Conservation (phyloP, 2,329 filamentous ascomycete species). For the Nectriaceae sp. region DNA sequence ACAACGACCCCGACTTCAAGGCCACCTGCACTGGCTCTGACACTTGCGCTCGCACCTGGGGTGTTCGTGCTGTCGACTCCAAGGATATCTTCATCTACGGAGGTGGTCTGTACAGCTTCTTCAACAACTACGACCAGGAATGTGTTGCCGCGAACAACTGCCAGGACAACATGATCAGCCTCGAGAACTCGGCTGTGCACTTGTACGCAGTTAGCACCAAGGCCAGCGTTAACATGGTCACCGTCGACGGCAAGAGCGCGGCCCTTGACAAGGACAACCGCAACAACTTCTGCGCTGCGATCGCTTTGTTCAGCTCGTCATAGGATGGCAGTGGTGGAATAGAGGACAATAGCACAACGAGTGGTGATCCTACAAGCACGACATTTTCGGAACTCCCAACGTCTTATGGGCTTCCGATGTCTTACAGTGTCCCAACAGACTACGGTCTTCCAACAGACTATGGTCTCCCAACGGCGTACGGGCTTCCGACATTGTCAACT, state of each 20-base stretch:
- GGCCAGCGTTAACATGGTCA: slow-evolving; percentile 73
- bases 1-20: slow-evolving; percentile 68
- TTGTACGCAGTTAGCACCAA: slow-evolving; percentile 75
- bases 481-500: too few relatives aligned
- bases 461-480: too few relatives aligned
- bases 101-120: slow-evolving; percentile 79
- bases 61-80: slow-evolving; percentile 69
- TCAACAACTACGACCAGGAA: slow-evolving; percentile 75
- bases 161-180: slow-evolving; percentile 75
- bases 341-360: too few relatives aligned
- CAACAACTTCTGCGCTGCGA: slow-evolving; percentile 65
- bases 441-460: too few relatives aligned
- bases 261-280: slow-evolving; percentile 63
- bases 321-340: slow-evolving; percentile 10
- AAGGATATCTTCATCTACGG: slow-evolving; percentile 70
- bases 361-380: too few relatives aligned
- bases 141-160: slow-evolving; percentile 70
- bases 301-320: slow-evolving; percentile 20
- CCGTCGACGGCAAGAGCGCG: slow-evolving; percentile 55
- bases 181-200: slow-evolving; percentile 67
- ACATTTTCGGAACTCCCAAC: too few relatives aligned
- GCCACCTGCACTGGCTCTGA: slow-evolving; percentile 49
- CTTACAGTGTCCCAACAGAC: slow-evolving; percentile 11
- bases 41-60: slow-evolving; percentile 75
- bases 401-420: not conserved